phyloP scores from a whole-genome alignment of 371 early-diverging fungal genomes.

The Sanchytrium tribonematis region DNA sequence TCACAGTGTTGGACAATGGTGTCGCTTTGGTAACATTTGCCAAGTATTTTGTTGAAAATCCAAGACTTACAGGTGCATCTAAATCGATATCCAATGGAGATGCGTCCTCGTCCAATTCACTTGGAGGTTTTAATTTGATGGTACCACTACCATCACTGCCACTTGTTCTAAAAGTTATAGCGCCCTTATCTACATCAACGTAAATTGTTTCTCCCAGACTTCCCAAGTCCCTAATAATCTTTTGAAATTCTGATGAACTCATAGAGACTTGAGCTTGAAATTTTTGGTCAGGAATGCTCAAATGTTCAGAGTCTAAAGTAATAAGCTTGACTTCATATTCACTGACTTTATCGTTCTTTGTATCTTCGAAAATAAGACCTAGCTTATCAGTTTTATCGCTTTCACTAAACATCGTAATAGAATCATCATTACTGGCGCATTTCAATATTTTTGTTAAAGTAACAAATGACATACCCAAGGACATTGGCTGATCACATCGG shows the following conservation, averaged over 20 bases:
- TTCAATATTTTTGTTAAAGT: slow-evolving; percentile 73
- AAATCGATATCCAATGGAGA: slow-evolving; percentile 58
- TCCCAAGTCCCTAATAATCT: slow-evolving; percentile 63
- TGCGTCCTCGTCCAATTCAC: slow-evolving; percentile 27
- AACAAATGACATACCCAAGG: slow-evolving; percentile 64
- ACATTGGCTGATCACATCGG: slow-evolving; percentile 65
- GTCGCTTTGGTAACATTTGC: slow-evolving; percentile 82
- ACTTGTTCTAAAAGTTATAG: slow-evolving; percentile 38
- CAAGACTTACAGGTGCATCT: slow-evolving; percentile 41
- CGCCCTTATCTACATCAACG: slow-evolving; percentile 69
- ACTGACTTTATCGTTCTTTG: slow-evolving; percentile 51
- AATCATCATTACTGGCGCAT: slow-evolving; percentile 74
- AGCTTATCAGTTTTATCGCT: slow-evolving; percentile 59
- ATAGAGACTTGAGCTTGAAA: slow-evolving; percentile 69
- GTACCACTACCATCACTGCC: too few species aligned
- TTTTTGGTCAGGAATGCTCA: slow-evolving; percentile 63
- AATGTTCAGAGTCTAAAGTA: slow-evolving; percentile 82
- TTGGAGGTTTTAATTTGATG: slow-evolving; percentile 2
- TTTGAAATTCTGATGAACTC: slow-evolving; percentile 65
- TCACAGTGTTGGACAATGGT: slow-evolving; percentile 43
- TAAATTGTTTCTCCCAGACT: slow-evolving; percentile 57
- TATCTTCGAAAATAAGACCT: slow-evolving; percentile 50
- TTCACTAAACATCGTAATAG: slow-evolving; percentile 49
- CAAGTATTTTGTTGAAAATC: slow-evolving; percentile 78
- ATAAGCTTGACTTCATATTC: slow-evolving; percentile 87